Conservation (phyloP, 73 alveolate genomes). For the Blepharisma japonicum region DNA sequence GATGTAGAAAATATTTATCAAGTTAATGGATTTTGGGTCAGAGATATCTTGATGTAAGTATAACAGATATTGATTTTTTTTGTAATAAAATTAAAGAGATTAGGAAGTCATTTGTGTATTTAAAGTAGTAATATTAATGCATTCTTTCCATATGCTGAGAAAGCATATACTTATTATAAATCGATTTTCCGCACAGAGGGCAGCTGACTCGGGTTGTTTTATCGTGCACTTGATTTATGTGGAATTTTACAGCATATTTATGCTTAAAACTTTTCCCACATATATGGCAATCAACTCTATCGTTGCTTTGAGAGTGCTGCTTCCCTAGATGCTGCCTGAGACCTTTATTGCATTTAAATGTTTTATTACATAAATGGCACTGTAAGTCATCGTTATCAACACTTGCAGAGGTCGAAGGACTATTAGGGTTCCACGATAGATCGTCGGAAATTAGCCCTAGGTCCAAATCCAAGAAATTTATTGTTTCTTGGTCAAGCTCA, state of each 20-base stretch:
- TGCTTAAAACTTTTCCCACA: neutral
- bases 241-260: constrained; percentile 7
- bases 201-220: neutral
- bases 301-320: neutral
- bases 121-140: too few relatives aligned
- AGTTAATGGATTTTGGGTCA: constrained; percentile 18
- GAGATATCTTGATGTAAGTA: neutral
- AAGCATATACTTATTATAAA: neutral
- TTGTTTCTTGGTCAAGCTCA: too few relatives aligned
- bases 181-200: neutral
- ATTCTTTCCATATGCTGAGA: too few relatives aligned
- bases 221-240: constrained; percentile 7
- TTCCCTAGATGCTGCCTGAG: neutral
- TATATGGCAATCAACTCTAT: neutral
- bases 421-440: too few relatives aligned
- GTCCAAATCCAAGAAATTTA: too few relatives aligned
- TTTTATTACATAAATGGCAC: neutral
- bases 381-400: too few relatives aligned
- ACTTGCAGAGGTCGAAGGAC: too few relatives aligned
- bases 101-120: too few relatives aligned
- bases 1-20: constrained; percentile 6
- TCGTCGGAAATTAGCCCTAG: too few relatives aligned
- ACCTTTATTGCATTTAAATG: neutral
- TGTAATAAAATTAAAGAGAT: too few relatives aligned
- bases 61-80: neutral